Evolutionary conservation across 2,329 filamentous ascomycete species (phyloP).

Genomic region (Penicillium hordei): DNA sequence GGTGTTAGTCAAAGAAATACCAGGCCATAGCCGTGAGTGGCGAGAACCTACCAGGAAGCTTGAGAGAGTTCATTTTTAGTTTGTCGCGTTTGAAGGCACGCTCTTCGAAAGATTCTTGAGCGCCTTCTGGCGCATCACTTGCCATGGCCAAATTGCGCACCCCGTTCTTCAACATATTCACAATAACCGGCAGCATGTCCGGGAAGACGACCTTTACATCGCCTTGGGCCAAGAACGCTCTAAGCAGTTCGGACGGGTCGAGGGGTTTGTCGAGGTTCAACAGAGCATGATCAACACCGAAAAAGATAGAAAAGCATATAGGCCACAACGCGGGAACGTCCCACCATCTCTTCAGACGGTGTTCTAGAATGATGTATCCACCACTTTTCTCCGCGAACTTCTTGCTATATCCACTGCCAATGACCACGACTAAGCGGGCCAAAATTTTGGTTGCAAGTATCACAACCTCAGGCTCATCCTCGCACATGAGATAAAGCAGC

Average conservation of each 20-base stretch:
- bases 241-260: slow-evolving; percentile 70
- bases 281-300: slow-evolving; percentile 75
- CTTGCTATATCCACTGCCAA: slow-evolving; percentile 75
- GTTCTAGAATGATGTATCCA: slow-evolving; percentile 82
- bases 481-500: slow-evolving; percentile 86
- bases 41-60: slow-evolving; percentile 13
- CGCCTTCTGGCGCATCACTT: slow-evolving; percentile 51
- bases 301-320: slow-evolving; percentile 82
- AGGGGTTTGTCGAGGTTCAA: slow-evolving; percentile 73
- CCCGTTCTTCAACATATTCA: slow-evolving; percentile 82
- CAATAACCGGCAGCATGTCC: slow-evolving; percentile 76
- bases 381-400: slow-evolving; percentile 86
- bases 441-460: slow-evolving; percentile 79
- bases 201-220: slow-evolving; percentile 69
- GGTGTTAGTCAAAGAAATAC: neutral
- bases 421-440: slow-evolving; percentile 76
- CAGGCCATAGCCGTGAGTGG: neutral
- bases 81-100: neutral
- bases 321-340: slow-evolving; percentile 80
- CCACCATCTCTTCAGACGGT: slow-evolving; percentile 85
- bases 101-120: slow-evolving; percentile 7
- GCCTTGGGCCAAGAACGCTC: slow-evolving; percentile 63
- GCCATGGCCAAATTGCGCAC: slow-evolving; percentile 65
- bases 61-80: slow-evolving; percentile 16
- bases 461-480: slow-evolving; percentile 80